Evolutionary conservation across 2,329 filamentous ascomycete species (phyloP).

Genomic region (Colletotrichum euphorbiae): DNA sequence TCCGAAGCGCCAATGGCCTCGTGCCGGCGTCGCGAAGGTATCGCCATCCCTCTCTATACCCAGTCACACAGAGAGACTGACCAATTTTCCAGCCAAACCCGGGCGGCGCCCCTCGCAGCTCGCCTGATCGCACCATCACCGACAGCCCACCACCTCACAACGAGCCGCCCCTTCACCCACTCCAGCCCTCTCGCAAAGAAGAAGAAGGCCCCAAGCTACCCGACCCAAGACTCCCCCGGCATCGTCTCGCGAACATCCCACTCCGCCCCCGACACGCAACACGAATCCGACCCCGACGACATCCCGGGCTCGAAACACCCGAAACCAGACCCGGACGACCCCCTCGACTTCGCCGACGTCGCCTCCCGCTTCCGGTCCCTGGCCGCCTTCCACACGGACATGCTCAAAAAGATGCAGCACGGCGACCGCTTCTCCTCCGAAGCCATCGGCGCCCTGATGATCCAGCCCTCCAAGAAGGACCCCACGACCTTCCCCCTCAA

Average conservation of each 20-base stretch:
- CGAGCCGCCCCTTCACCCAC: conserved; percentile 47
- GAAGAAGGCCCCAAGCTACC: conserved; percentile 47
- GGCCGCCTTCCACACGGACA: conserved; percentile 55
- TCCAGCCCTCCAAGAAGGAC: conserved; percentile 49
- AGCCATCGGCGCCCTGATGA: conserved; percentile 58
- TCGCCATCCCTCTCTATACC: too few species aligned
- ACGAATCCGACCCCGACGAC: conserved; percentile 42
- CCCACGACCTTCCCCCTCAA: conserved; percentile 59
- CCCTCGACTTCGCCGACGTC: conserved; percentile 63
- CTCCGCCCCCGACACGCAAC: conserved; percentile 40
- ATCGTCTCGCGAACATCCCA: conserved; percentile 38
- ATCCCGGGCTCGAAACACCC: conserved; percentile 43
- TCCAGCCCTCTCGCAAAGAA: conserved; percentile 51
- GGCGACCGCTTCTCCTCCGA: conserved; percentile 66
- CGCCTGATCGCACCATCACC: conserved; percentile 24
- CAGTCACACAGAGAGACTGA: neutral
- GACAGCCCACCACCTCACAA: neutral
- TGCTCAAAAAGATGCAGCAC: conserved; percentile 55
- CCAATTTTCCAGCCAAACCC: conserved; percentile 3
- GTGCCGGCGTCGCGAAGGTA: conserved; percentile 22
- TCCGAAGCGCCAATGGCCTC: conserved; percentile 37
- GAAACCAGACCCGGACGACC: conserved; percentile 54
- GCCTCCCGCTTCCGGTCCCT: conserved; percentile 55
- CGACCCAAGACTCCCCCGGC: conserved; percentile 39
- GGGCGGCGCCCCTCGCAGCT: conserved; percentile 10